phyloP scores from a whole-genome alignment of 306 rosid species.

The Prunus salicina region DNA sequence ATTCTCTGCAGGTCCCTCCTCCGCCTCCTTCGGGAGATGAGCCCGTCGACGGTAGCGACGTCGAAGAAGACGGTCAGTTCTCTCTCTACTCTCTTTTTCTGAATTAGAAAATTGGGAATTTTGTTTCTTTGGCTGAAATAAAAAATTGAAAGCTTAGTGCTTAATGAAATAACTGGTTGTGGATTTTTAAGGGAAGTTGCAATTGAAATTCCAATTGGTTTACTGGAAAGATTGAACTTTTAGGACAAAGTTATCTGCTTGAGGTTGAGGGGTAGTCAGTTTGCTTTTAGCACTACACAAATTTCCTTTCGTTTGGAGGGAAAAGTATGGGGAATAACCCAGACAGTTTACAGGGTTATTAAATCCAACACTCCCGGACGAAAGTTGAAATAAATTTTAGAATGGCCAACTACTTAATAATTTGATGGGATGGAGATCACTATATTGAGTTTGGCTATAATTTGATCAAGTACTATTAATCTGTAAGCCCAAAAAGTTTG shows the following conservation, averaged over 20 bases:
- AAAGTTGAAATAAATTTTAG: background rate
- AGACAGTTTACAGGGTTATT: background rate
- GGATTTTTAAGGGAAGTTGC: background rate
- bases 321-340: background rate
- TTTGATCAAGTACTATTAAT: too few relatives aligned
- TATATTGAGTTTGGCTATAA: background rate
- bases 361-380: background rate
- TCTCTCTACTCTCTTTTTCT: background rate
- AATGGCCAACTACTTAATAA: background rate
- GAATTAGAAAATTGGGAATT: background rate
- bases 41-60: constrained; percentile 60
- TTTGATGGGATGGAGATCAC: background rate
- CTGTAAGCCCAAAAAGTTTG: background rate
- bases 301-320: too few relatives aligned
- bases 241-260: background rate
- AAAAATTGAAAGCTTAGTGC: background rate
- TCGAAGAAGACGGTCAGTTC: constrained; percentile 84
- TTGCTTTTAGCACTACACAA: background rate
- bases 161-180: background rate
- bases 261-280: background rate
- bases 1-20: constrained; percentile 44
- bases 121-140: background rate
- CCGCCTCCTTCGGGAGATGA: constrained; percentile 13
- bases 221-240: background rate
- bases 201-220: background rate